A percentile compares a stretch with the other conserved stretches of the same genome.
These are phyloP conservation scores for Nicotiana benthamiana DNA, from an alignment of 257 asterid genomes.

Conservation along the genomic window DNA sequence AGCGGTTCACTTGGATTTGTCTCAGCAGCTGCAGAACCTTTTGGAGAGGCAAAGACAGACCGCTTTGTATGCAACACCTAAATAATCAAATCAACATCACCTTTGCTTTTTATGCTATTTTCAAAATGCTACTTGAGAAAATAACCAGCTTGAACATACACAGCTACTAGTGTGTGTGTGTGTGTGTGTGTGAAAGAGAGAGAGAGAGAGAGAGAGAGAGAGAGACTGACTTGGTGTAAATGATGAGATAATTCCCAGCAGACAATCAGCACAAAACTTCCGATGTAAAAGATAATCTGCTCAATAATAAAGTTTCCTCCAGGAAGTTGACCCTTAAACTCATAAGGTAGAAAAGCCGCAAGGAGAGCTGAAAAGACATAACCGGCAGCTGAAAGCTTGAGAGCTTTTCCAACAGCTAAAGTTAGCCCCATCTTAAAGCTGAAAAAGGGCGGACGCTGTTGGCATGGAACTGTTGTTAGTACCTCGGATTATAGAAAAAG, in stretches of 20 bases:
- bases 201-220: not conserved
- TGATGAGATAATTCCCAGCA: slow-evolving; percentile 86
- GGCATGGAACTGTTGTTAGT: slow-evolving; percentile 9
- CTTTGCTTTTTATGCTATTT: not conserved
- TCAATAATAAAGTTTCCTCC: slow-evolving; percentile 36
- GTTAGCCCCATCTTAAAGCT: slow-evolving; percentile 87
- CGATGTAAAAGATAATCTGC: slow-evolving; percentile 56
- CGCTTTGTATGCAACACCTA: slow-evolving; percentile 87
- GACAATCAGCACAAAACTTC: slow-evolving; percentile 53
- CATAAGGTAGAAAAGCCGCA: slow-evolving; percentile 39
- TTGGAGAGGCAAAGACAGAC: slow-evolving; percentile 78
- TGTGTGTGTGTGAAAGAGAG: not conserved
- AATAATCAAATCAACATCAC: slow-evolving; percentile 10
- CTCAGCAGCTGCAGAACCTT: slow-evolving; percentile 98
- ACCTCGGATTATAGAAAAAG: not conserved
- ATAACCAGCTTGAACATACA: not conserved
- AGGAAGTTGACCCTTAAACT: slow-evolving; percentile 38
- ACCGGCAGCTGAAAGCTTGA: slow-evolving; percentile 55
- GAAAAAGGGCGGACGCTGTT: slow-evolving; percentile 92
- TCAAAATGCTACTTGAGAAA: not conserved
- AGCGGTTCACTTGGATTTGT: slow-evolving; percentile 87
- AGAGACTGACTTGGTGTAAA: slow-evolving; percentile 59
- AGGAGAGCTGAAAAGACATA: slow-evolving; percentile 40
- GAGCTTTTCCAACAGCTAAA: slow-evolving; percentile 46
- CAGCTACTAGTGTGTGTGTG: not conserved